Evolutionary conservation across 257 asterid species (phyloP).

Genomic region (Fraxinus americana): DNA sequence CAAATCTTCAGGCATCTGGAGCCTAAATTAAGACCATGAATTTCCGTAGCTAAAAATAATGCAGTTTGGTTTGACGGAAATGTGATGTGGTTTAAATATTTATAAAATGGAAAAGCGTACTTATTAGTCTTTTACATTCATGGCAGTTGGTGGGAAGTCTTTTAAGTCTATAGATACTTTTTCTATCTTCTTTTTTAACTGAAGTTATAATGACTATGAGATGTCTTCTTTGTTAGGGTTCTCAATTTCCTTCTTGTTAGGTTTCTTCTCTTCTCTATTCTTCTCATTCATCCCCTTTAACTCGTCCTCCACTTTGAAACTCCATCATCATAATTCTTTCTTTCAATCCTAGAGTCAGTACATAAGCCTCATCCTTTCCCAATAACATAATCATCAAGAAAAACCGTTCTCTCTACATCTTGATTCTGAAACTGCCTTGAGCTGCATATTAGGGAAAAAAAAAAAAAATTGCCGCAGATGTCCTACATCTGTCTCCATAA

Average conservation of each 20-base stretch:
- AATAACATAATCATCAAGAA: too few species aligned
- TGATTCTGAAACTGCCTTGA: background rate
- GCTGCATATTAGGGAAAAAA: background rate
- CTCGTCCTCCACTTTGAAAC: background rate
- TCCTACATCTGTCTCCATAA: background rate
- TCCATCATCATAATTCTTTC: background rate
- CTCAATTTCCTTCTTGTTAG: background rate
- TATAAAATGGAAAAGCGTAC: background rate
- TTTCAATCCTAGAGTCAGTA: constrained; percentile 1
- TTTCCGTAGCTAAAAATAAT: background rate
- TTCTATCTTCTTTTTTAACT: background rate
- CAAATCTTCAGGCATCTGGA: background rate
- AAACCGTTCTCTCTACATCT: background rate
- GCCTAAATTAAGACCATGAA: background rate
- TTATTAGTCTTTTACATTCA: background rate
- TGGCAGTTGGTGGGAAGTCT: background rate
- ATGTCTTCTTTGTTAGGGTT: background rate
- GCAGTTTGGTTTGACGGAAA: background rate
- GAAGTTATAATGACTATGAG: background rate
- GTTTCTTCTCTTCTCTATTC: background rate
- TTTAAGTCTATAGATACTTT: background rate
- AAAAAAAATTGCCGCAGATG: background rate
- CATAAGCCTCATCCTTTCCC: too few species aligned
- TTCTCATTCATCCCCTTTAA: background rate
- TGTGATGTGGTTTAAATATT: background rate